Conservation (phyloP, 2,329 filamentous ascomycete species). For the Cladosporium sp. region DNA sequence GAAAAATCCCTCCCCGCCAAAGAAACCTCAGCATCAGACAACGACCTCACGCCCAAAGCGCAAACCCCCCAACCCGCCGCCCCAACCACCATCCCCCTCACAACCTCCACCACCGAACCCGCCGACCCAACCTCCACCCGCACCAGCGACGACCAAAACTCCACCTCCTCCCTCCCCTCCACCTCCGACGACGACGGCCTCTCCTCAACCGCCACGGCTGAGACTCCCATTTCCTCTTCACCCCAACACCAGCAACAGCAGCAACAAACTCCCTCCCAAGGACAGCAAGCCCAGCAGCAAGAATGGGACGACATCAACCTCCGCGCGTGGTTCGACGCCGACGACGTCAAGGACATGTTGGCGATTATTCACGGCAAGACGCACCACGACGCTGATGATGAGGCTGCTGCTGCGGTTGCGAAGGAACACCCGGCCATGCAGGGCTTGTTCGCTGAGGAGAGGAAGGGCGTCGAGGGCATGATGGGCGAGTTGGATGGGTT, state of each 20-base stretch:
- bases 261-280: not conserved
- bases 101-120: conserved; percentile 1
- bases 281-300: conserved; percentile 37
- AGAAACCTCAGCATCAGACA: conserved; percentile 16
- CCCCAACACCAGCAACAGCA: not conserved
- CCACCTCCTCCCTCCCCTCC: not conserved
- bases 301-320: conserved; percentile 86
- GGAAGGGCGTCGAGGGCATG: conserved; percentile 79
- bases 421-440: conserved; percentile 82
- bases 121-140: not conserved
- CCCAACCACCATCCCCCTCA: not conserved
- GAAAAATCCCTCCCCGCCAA: not conserved
- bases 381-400: conserved; percentile 51
- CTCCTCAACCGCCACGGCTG: conserved; percentile 10
- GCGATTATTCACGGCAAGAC: conserved; percentile 85
- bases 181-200: conserved; percentile 2
- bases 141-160: not conserved
- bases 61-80: conserved; percentile 24
- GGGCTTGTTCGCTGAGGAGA: conserved; percentile 80
- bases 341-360: conserved; percentile 83
- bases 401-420: conserved; percentile 55
- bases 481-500: conserved; percentile 73
- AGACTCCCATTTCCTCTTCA: conserved; percentile 3
- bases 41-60: conserved; percentile 29
- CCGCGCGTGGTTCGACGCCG: conserved; percentile 78